phyloP scores from a whole-genome alignment of 108 stramenopile species.

The Epipyxis sp. region DNA sequence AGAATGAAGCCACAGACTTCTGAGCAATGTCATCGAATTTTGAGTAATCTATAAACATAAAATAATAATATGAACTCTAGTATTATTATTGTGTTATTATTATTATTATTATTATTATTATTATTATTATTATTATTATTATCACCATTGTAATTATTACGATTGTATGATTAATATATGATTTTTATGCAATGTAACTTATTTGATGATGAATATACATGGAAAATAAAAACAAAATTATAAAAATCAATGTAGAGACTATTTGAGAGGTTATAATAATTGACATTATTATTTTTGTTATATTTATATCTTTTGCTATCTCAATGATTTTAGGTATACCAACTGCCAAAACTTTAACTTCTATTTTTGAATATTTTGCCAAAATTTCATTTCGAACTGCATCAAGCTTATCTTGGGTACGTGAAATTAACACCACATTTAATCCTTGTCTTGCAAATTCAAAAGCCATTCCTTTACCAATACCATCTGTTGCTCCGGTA shows the following conservation, averaged over 20 bases:
- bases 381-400: conserved; percentile 81
- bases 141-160: too few relatives aligned
- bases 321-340: too few relatives aligned
- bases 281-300: too few relatives aligned
- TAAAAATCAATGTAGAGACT: too few relatives aligned
- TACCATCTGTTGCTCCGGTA: conserved; percentile 98
- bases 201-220: too few relatives aligned
- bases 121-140: too few relatives aligned
- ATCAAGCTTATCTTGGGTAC: conserved; percentile 89
- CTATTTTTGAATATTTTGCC: conserved; percentile 44
- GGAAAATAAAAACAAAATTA: too few relatives aligned
- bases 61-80: too few relatives aligned
- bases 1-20: conserved; percentile 58
- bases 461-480: conserved; percentile 92
- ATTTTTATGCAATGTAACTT: neutral
- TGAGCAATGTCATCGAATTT: conserved; percentile 82
- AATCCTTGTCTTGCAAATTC: conserved; percentile 90
- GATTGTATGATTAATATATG: too few relatives aligned
- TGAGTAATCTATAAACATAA: conserved; percentile 89
- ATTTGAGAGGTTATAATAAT: conserved; percentile 66
- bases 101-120: too few relatives aligned
- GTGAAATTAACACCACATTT: conserved; percentile 86
- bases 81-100: too few relatives aligned
- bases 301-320: too few relatives aligned
- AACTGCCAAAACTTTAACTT: conserved; percentile 3